Percentiles rank a stretch among this genome's conserved stretches.
These are phyloP conservation scores for Boletus barrowsii DNA, from an alignment of 768 basidiomycete genomes.

Conservation along the genomic window DNA sequence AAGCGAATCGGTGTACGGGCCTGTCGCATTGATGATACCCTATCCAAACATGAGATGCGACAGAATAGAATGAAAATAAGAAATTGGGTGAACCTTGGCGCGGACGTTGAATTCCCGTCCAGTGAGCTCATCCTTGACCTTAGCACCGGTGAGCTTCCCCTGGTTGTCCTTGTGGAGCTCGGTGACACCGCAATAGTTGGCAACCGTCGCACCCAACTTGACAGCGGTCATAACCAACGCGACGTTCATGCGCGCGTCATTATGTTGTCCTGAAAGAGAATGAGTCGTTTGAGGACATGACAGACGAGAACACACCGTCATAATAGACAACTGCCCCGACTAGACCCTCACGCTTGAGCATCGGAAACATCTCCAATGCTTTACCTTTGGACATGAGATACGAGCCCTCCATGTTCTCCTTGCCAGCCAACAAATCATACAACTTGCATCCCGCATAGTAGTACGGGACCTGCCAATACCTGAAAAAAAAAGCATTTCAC, in stretches of 20 bases:
- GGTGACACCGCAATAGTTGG: conserved; percentile 89
- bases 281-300: not conserved
- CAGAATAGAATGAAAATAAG: not conserved
- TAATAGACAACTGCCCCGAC: conserved; percentile 97
- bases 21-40: conserved; percentile 96
- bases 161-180: conserved; percentile 63
- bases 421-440: conserved; percentile 93
- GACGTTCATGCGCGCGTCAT: conserved; percentile 98
- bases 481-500: conserved; percentile 19
- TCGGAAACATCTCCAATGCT: conserved; percentile 92
- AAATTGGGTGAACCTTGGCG: conserved; percentile 54
- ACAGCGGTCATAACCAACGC: conserved; percentile 94
- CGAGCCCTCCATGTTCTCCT: conserved; percentile 94
- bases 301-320: conserved; percentile 60
- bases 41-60: conserved; percentile 23
- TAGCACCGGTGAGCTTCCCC: conserved; percentile 69
- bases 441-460: conserved; percentile 94
- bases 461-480: conserved; percentile 97
- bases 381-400: conserved; percentile 95
- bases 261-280: conserved; percentile 76
- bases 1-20: conserved; percentile 87
- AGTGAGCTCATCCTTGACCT: conserved; percentile 77
- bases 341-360: conserved; percentile 89
- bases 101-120: conserved; percentile 79
- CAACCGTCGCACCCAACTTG: conserved; percentile 80